Evolutionary conservation across 1,284 basidiomycete species (phyloP).

Genomic region (Boletus sp.): DNA sequence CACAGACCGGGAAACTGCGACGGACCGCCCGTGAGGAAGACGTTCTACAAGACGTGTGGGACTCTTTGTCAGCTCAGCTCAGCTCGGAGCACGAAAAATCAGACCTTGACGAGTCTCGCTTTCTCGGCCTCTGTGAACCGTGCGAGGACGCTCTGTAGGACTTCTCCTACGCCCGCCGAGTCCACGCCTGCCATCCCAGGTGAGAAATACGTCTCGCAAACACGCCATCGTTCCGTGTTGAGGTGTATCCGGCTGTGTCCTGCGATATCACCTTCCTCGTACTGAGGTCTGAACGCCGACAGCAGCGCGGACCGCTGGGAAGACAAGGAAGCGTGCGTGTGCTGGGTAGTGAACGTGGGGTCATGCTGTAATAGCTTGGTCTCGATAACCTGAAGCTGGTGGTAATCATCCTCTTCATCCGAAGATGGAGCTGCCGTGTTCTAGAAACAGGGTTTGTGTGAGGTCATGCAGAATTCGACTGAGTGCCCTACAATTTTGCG

Average conservation of each 20-base stretch:
- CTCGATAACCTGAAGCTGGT: constrained; percentile 73
- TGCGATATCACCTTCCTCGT: constrained; percentile 68
- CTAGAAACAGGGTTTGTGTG: constrained; percentile 33
- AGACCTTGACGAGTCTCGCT: constrained; percentile 53
- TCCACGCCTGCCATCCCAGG: constrained; percentile 93
- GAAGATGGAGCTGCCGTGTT: constrained; percentile 85
- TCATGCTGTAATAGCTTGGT: constrained; percentile 80
- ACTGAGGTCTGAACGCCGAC: constrained; percentile 76
- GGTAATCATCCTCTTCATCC: constrained; percentile 91
- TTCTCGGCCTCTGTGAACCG: constrained; percentile 72
- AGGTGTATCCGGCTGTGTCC: constrained; percentile 80
- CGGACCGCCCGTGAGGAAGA: constrained; percentile 88
- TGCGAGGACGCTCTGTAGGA: constrained; percentile 83
- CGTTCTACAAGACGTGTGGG: too few relatives aligned
- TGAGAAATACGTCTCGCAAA: constrained; percentile 92
- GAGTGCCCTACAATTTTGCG: constrained; percentile 80
- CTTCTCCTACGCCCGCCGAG: constrained; percentile 89
- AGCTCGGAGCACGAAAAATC: constrained; percentile 2
- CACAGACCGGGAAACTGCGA: constrained; percentile 72
- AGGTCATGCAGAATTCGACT: not conserved
- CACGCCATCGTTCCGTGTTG: constrained; percentile 91
- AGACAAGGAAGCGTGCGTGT: constrained; percentile 79
- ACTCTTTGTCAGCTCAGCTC: too few relatives aligned
- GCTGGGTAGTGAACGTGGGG: constrained; percentile 73
- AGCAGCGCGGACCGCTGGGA: constrained; percentile 81